Base-by-base conservation (phyloP, 139 green algal genomes). In the Chlorella sp. region DNA sequence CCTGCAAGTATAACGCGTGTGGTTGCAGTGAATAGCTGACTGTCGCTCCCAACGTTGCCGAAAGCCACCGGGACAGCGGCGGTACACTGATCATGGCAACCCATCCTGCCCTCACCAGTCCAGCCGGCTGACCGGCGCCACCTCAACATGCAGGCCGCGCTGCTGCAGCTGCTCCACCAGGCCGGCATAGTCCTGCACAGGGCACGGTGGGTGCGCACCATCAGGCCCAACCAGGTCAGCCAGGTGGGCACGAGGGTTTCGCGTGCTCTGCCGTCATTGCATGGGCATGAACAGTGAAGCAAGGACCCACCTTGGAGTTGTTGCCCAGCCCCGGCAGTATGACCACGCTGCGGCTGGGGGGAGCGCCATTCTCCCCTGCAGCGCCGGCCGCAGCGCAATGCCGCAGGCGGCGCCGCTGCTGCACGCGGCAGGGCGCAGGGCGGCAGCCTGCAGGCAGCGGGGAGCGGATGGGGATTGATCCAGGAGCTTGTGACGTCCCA, bases 281-380 rank as follows among this genome's bases (percentile, higher is more conserved):
- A n/a, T n/a, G n/a, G n/a, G n/a, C n/a, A n/a, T n/a, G n/a, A n/a
- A n/a, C n/a, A n/a, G n/a, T n/a, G n/a, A n/a, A n/a, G n/a, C n/a
- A n/a, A n/a, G n/a, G n/a, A n/a, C 51, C 51, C 51, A 60, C 51
- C 34, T 84, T 90, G 3, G 91, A 84, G 64, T 94, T 95, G 91
- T 99, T 99, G 73, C 95, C 96, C 20, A 99, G 86, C 34, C 96
- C 96, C 20, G 95, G 94, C 17, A 97, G 88, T 56, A 98, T 93
- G 17, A 97, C 72, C 1, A 98, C 93, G 47, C 83, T 57, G 44
- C 64, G 65, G 26, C 18, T 57, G 2, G 47, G 15, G 44, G 28
- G 25, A 13, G n/a, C 38, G 0, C 26, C 56, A 0, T 20, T 30
- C 21, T 30, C 57, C 2, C 39, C n/a, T 9, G 30, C 57, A 26